Base-by-base conservation (phyloP, 805 yeast genomes). In the Peterozyma toletana region DNA sequence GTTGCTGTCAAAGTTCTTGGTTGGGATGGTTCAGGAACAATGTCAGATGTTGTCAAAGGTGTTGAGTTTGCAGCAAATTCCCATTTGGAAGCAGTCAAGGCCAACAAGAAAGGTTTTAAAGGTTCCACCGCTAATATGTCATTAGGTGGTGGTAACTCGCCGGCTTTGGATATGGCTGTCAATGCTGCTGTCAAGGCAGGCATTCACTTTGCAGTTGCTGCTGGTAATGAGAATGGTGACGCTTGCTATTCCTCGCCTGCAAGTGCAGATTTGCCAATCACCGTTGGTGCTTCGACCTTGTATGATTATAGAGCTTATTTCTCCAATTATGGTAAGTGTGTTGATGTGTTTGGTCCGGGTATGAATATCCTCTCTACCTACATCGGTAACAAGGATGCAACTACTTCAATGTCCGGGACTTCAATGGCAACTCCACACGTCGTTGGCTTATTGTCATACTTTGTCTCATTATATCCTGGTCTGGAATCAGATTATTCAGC, bases 381-480 rank as follows among this genome's bases (percentile, higher is more conserved):
- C 64, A 76, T 70, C 50, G 78, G 80, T 41, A 70, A 77, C 34
- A 62, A 62, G 42, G 55, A 64, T 40, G 78, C 77, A 50, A 69
- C 77, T 31, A 72, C 75, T 49, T 64, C 72, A 18, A 65, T 77
- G 65, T 73, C 80, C 31, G 83, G 83, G 51, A 77, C 83, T 16
- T 77, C 82, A 35, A 77, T 77, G 83, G 82, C 82, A 18, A 69
- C 82, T 13, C 82, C 83, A 35, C 81, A 77, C 54, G 62, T 77
- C 50, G 70, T 75, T 34, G 82, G 83, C 16, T 66, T 77, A 54
- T 63, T 76, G 58, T 59, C 80, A 5, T 77, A 77, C 67, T 77
- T 66, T 60, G 63, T 77, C 49, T 75, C 80, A 14, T 70, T 76
- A 57, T 73, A 72, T 55, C 82, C 82, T 18, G 71, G 68, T 40